Evolutionary conservation across 2,329 filamentous ascomycete genomes (phyloP).

Genomic region (Cladophialophora psammophila): DNA sequence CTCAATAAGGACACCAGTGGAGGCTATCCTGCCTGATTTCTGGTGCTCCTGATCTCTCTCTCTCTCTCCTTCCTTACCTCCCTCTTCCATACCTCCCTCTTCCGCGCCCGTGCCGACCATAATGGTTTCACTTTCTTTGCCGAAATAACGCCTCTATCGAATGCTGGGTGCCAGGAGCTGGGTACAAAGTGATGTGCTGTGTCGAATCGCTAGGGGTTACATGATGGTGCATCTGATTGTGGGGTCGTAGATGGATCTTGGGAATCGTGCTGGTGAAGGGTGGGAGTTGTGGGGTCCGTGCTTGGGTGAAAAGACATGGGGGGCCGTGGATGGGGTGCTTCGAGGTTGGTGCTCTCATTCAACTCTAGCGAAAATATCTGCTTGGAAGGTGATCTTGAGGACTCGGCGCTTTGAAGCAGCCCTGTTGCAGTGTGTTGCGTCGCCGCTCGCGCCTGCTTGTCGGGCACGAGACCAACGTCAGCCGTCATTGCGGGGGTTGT

Average conservation of each 20-base stretch:
- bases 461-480: conserved; percentile 9
- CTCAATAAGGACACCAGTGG: conserved; percentile 25
- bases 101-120: conserved; percentile 21
- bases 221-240: conserved; percentile 41
- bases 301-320: conserved; percentile 16
- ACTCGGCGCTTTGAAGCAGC: conserved; percentile 7
- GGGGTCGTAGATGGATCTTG: conserved; percentile 46
- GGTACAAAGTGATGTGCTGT: conserved; percentile 31
- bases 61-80: conserved; percentile 13
- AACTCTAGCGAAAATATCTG: conserved; percentile 45
- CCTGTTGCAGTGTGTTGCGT: background rate
- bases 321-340: conserved; percentile 13
- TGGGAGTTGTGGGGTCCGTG: conserved; percentile 43
- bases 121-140: conserved; percentile 20
- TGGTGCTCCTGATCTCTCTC: conserved; percentile 16
- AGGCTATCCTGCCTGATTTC: conserved; percentile 28
- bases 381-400: conserved; percentile 16
- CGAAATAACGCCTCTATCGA: conserved; percentile 36
- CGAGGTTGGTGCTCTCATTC: conserved; percentile 49
- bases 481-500: conserved; percentile 8
- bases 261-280: conserved; percentile 44
- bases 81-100: conserved; percentile 17
- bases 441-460: background rate
- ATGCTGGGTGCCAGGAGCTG: conserved; percentile 32
- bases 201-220: conserved; percentile 38